Conservation (phyloP, 2,329 filamentous ascomycete species). For the Massarina eburnea region DNA sequence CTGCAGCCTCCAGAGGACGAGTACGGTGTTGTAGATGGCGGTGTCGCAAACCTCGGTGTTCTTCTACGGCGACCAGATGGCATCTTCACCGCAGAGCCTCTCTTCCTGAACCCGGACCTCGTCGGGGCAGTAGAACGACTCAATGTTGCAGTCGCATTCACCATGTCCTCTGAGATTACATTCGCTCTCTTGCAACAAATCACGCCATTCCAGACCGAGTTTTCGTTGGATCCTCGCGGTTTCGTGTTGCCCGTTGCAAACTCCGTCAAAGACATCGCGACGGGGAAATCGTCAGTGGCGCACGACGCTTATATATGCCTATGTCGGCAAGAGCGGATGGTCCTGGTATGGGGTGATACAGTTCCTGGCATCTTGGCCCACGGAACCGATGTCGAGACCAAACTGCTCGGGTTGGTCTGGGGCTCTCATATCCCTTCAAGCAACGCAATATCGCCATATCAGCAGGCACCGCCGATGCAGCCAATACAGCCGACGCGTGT, state of each 20-base stretch:
- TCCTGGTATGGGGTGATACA: slow-evolving; percentile 81
- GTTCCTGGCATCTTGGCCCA: slow-evolving; percentile 68
- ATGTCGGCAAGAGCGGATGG: slow-evolving; percentile 67
- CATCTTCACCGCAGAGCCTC: slow-evolving; percentile 61
- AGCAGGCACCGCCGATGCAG: slow-evolving; percentile 11
- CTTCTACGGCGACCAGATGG: slow-evolving; percentile 68
- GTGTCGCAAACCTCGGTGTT: slow-evolving; percentile 54
- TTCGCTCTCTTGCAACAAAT: slow-evolving; percentile 47
- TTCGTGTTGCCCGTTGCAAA: slow-evolving; percentile 51
- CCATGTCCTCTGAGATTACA: slow-evolving; percentile 53
- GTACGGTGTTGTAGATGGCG: slow-evolving; percentile 24
- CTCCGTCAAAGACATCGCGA: slow-evolving; percentile 44
- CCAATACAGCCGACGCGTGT: slow-evolving; percentile 10
- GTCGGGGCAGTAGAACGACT: slow-evolving; percentile 48
- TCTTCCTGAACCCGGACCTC: slow-evolving; percentile 43
- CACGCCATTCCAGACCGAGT: slow-evolving; percentile 45
- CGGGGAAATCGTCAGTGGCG: slow-evolving; percentile 48
- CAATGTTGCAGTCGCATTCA: slow-evolving; percentile 51
- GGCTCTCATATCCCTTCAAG: slow-evolving; percentile 22
- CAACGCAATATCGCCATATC: slow-evolving; percentile 9
- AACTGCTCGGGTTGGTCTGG: slow-evolving; percentile 52
- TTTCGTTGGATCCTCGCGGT: slow-evolving; percentile 40
- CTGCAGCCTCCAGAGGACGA: slow-evolving; percentile 30
- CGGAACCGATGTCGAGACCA: slow-evolving; percentile 71
- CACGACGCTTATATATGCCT: slow-evolving; percentile 83